Evolutionary conservation across 1,139 yeast species (phyloP).

Genomic region (Eremothecium coryli): DNA sequence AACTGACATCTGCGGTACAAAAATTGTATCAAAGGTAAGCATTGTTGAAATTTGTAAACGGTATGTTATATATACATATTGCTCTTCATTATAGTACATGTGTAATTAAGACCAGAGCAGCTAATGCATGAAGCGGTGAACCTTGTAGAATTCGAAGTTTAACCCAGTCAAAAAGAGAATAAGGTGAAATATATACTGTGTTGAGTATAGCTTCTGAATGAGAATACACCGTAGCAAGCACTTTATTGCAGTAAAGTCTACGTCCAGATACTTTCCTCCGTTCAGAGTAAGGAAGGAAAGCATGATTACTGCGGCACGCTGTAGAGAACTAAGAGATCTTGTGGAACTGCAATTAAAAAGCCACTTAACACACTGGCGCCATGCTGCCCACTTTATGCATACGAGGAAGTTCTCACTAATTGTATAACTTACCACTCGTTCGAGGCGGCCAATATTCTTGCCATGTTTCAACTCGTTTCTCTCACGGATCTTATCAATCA

Average conservation of each 20-base stretch:
- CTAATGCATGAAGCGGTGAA: not conserved
- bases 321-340: constrained; percentile 10
- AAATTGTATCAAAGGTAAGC: no score
- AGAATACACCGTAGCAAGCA: constrained; percentile 14
- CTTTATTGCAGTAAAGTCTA: constrained; percentile 16
- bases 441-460: constrained; percentile 13
- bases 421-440: constrained; percentile 17
- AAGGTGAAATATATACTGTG: constrained; percentile 7
- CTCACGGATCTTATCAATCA: constrained; percentile 21
- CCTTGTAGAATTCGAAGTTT: constrained; percentile 10
- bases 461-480: constrained; percentile 18
- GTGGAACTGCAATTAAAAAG: constrained; percentile 5
- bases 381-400: constrained; percentile 23
- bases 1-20: no score
- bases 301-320: constrained; percentile 18
- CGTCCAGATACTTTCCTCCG: constrained; percentile 15
- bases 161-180: constrained; percentile 12
- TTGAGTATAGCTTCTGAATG: constrained; percentile 6
- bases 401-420: constrained; percentile 19
- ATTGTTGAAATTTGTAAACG: no score
- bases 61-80: not conserved
- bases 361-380: constrained; percentile 17
- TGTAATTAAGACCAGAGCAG: no score
- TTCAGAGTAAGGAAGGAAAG: constrained; percentile 18
- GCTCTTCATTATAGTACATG: not conserved